phyloP scores from a whole-genome alignment of 2,329 filamentous ascomycete genomes.

The Ophiostoma triangulosporum region DNA sequence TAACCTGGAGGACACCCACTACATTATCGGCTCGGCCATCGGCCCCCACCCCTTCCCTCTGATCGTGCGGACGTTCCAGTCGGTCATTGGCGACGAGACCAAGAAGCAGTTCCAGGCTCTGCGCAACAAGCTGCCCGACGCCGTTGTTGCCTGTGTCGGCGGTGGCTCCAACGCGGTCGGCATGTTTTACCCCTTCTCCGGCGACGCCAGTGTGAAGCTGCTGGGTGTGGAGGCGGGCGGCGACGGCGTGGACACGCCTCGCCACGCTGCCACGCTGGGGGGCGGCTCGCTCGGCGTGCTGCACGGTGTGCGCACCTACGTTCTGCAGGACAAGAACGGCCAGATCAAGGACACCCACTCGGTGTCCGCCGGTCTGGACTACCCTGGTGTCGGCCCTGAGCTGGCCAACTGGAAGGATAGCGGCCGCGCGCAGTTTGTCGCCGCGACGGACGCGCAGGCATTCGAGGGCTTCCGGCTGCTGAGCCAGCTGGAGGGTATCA shows the following conservation, averaged over 20 bases:
- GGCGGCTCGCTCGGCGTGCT: constrained; percentile 84
- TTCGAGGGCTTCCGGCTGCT: constrained; percentile 77
- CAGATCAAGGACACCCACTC: constrained; percentile 95
- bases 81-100: constrained; percentile 88
- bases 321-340: constrained; percentile 82
- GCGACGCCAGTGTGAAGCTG: constrained; percentile 73
- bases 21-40: constrained; percentile 95
- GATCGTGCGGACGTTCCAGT: constrained; percentile 95
- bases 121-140: constrained; percentile 81
- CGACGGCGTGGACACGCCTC: constrained; percentile 72
- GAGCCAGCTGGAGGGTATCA: constrained; percentile 85
- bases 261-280: constrained; percentile 78
- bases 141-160: constrained; percentile 91
- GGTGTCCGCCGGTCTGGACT: constrained; percentile 90
- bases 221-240: constrained; percentile 92
- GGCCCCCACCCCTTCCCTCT: constrained; percentile 96
- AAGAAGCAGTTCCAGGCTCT: constrained; percentile 79
- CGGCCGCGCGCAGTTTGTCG: constrained; percentile 73
- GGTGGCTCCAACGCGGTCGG: constrained; percentile 90
- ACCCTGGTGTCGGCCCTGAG: constrained; percentile 92
- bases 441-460: constrained; percentile 82
- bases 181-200: constrained; percentile 96
- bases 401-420: constrained; percentile 86
- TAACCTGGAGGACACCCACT: constrained; percentile 85
- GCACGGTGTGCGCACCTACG: constrained; percentile 90